Evolutionary conservation across 2,329 filamentous ascomycete species (phyloP).

Genomic region (Xylogone sp.): DNA sequence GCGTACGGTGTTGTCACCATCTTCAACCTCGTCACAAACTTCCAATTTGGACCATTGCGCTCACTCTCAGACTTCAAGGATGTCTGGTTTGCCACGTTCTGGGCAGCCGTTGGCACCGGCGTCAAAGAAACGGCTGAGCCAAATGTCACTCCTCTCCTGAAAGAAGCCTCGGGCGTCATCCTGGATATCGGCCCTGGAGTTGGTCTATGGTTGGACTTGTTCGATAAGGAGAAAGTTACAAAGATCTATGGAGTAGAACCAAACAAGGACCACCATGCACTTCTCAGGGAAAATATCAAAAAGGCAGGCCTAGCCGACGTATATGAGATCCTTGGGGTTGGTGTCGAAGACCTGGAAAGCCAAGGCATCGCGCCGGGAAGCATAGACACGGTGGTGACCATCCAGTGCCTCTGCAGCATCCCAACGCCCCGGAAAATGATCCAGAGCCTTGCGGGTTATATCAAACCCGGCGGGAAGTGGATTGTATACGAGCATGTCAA

Average conservation of each 20-base stretch:
- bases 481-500: slow-evolving; percentile 26
- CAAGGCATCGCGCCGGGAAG: slow-evolving; percentile 16
- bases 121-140: slow-evolving; percentile 39
- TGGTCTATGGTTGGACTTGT: slow-evolving; percentile 57
- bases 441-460: slow-evolving; percentile 16
- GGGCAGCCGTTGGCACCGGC: slow-evolving; percentile 49
- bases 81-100: slow-evolving; percentile 60
- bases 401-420: slow-evolving; percentile 25
- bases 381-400: slow-evolving; percentile 22
- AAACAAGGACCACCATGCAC: slow-evolving; percentile 48
- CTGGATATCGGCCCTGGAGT: slow-evolving; percentile 57
- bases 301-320: slow-evolving; percentile 50
- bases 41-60: slow-evolving; percentile 34
- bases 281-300: slow-evolving; percentile 42
- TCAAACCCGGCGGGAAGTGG: slow-evolving; percentile 24
- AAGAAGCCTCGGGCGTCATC: slow-evolving; percentile 20
- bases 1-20: slow-evolving; percentile 50
- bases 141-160: slow-evolving; percentile 40
- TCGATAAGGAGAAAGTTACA: slow-evolving; percentile 28
- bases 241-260: slow-evolving; percentile 63
- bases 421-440: slow-evolving; percentile 20
- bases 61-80: slow-evolving; percentile 34
- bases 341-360: slow-evolving; percentile 52
- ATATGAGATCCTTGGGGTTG: slow-evolving; percentile 60
- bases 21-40: slow-evolving; percentile 32